Percentiles rank a stretch among this genome's conserved stretches.
These are phyloP conservation scores for Bjerkandera adusta DNA, from an alignment of 1,284 basidiomycete genomes.

Conservation along the genomic window DNA sequence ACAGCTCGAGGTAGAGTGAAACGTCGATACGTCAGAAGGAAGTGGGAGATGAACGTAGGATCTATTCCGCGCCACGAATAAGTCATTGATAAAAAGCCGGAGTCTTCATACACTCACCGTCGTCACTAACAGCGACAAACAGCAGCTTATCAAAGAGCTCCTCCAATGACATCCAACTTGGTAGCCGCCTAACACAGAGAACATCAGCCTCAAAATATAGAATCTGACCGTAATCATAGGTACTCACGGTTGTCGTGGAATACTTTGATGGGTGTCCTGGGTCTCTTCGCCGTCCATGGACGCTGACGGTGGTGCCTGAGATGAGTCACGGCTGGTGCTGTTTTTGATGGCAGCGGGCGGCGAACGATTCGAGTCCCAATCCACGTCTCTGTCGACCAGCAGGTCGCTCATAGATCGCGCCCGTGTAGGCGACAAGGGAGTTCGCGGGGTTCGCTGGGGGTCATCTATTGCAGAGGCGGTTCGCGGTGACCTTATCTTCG, in stretches of 20 bases:
- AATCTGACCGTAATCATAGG: background rate
- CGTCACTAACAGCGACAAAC: constrained; percentile 61
- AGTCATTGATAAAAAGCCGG: background rate
- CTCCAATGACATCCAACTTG: constrained; percentile 70
- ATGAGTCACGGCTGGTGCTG: constrained; percentile 10
- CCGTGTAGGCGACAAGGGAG: constrained; percentile 43
- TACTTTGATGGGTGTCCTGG: constrained; percentile 11
- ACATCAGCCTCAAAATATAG: background rate
- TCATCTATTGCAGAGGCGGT: constrained; percentile 18
- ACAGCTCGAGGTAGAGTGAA: constrained; percentile 74
- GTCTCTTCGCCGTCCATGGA: constrained; percentile 9
- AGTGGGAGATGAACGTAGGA: constrained; percentile 70
- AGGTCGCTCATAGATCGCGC: constrained; percentile 57
- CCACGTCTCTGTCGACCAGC: constrained; percentile 40
- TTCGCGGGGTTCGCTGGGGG: constrained; percentile 18
- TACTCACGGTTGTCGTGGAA: constrained; percentile 30
- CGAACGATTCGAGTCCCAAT: constrained; percentile 20
- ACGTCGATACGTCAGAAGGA: constrained; percentile 76
- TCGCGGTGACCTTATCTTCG: constrained; percentile 16
- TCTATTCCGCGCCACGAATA: constrained; percentile 36
- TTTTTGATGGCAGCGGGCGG: background rate
- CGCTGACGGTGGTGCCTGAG: constrained; percentile 10
- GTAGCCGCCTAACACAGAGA: constrained; percentile 47
- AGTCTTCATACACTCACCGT: constrained; percentile 47
- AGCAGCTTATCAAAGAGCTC: constrained; percentile 75